These are phyloP conservation scores for Candida sithepensis DNA, from an alignment of 805 yeast genomes.

Conservation along the genomic window DNA sequence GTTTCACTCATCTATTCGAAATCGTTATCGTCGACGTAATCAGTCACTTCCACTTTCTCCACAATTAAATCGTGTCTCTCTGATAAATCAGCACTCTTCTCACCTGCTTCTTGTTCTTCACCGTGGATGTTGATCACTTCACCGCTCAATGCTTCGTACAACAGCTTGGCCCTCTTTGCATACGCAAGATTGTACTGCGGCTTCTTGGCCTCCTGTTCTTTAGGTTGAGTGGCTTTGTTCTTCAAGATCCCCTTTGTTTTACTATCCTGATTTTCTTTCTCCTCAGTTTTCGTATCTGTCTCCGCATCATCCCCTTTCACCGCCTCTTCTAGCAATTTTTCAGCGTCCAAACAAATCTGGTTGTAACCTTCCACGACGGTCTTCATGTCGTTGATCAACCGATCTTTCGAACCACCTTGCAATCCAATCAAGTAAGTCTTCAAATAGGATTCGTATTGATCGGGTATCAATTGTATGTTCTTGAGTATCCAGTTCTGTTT, in stretches of 20 bases:
- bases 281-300: background rate
- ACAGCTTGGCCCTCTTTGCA: conserved; percentile 38
- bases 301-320: conserved; percentile 21
- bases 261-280: background rate
- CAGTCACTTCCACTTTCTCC: conserved; percentile 42
- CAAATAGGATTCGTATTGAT: conserved; percentile 48
- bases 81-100: conserved; percentile 8
- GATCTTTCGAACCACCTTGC: conserved; percentile 65
- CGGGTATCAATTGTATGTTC: conserved; percentile 51
- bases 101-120: conserved; percentile 9
- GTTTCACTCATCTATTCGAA: conserved; percentile 6
- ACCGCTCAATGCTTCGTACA: conserved; percentile 34
- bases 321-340: conserved; percentile 34
- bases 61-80: conserved; percentile 32
- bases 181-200: conserved; percentile 34
- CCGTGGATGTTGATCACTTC: conserved; percentile 20
- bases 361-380: conserved; percentile 57
- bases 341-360: conserved; percentile 38
- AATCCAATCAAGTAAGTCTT: conserved; percentile 52
- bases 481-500: conserved; percentile 83
- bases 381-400: conserved; percentile 49
- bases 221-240: conserved; percentile 9
- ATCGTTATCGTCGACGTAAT: conserved; percentile 29
- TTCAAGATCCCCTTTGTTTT: conserved; percentile 4
- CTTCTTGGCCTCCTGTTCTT: conserved; percentile 6